Conservation (phyloP, 768 basidiomycete genomes). For the Boletus rufocinnamomeus region DNA sequence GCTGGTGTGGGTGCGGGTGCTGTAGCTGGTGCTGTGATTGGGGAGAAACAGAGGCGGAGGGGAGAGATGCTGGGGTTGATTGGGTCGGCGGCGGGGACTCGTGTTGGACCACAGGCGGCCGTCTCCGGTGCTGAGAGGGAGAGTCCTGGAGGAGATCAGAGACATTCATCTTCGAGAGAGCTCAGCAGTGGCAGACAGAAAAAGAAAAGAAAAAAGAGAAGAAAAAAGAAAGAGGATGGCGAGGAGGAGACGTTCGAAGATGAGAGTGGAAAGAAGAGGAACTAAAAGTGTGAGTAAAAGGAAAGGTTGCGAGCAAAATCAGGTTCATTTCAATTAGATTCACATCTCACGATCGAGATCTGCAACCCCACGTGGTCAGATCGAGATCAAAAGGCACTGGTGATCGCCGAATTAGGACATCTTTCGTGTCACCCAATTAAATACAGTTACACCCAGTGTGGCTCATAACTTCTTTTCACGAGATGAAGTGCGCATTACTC, state of each 20-base stretch:
- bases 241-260: conserved; percentile 19
- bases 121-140: conserved; percentile 56
- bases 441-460: too few relatives aligned
- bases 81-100: conserved; percentile 29
- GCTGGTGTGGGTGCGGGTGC: conserved; percentile 24
- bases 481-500: not conserved
- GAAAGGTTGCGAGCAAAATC: conserved; percentile 30
- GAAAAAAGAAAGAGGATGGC: not conserved
- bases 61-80: conserved; percentile 28
- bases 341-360: conserved; percentile 38
- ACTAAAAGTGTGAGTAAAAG: conserved; percentile 32
- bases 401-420: conserved; percentile 13
- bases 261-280: conserved; percentile 32
- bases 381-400: conserved; percentile 29
- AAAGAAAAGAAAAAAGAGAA: not conserved
- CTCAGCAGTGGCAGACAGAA: not conserved
- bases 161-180: conserved; percentile 55
- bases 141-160: conserved; percentile 68
- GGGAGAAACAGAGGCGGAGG: conserved; percentile 35
- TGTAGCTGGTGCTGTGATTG: conserved; percentile 34
- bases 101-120: conserved; percentile 29
- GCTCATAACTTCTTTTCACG: too few relatives aligned
- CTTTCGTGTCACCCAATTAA: not conserved
- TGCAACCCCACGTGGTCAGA: conserved; percentile 30
- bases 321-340: conserved; percentile 38